Base-by-base conservation (phyloP, 139 green algal genomes). In the Chlamydomonas asymmetrica region DNA sequence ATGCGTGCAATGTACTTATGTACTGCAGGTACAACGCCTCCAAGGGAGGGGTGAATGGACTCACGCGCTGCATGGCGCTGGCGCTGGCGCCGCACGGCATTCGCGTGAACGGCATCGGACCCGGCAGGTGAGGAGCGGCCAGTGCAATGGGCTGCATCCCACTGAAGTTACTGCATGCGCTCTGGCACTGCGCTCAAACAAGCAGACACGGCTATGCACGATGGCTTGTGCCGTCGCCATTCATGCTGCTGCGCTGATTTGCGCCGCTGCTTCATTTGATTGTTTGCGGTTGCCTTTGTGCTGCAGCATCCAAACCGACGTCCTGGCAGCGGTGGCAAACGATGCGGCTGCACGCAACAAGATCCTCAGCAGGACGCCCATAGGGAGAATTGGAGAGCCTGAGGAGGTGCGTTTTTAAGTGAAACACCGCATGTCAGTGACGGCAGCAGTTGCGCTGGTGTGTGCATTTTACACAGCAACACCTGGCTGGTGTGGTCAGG, bases 11-110 rank as follows among this genome's bases (percentile, higher is more conserved):
- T n/a, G n/a, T n/a, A n/a, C n/a, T n/a, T n/a, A n/a, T n/a, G n/a
- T n/a, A n/a, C n/a, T n/a, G n/a, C n/a, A n/a, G 65, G 34, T 94
- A 93, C 81, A 94, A 96, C 60, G 90, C 93, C 7, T 85, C 82
- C 69, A 97, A 97, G 84, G 93, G 93, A 18, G 93, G 93, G 18
- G 76, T 97, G 37, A 86, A 95, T 80, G 94, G 94, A 67, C 87
- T 97, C 31, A 97, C 91, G 0, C 80, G 88, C 57, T 89, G 78
- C 75, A 95, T 96, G 92, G 78, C 93, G 27, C 70, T 97, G 63
- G 73, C 90, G 0, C 84, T 97, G 54, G 91, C 89, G 13, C 81
- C 83, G 0, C 84, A 97, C 65, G 88, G 87, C 63, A 93, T 97
- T n/a, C 71, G 93, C 0, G 93, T 97, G 34, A 97, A 97, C 59